These are phyloP conservation scores for Heliamphora ciliata DNA, from an alignment of 179 eudicot species.

Conservation along the genomic window DNA sequence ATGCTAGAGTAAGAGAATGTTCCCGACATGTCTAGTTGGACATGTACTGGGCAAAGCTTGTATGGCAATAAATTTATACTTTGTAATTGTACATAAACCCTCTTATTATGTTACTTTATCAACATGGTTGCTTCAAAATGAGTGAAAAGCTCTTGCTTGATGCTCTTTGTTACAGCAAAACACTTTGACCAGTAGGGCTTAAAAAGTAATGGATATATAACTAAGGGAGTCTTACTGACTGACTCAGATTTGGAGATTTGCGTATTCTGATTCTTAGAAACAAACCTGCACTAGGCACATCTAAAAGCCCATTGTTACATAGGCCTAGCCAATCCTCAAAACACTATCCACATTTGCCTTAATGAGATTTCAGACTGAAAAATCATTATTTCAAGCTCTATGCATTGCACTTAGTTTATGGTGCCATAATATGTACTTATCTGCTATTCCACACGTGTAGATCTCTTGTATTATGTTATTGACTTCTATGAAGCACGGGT, in stretches of 20 bases:
- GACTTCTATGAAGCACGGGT: too few relatives aligned
- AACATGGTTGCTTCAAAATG: conserved; percentile 4
- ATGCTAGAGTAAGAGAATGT: not conserved
- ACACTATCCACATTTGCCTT: not conserved
- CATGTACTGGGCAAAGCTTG: not conserved
- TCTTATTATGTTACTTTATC: not conserved
- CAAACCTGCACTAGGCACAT: not conserved
- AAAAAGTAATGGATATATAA: not conserved
- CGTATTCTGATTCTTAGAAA: not conserved
- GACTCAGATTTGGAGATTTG: not conserved
- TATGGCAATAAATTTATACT: not conserved
- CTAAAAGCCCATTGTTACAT: not conserved
- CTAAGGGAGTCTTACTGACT: not conserved
- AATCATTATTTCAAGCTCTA: too few relatives aligned
- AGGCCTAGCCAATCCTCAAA: not conserved
- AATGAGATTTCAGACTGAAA: not conserved
- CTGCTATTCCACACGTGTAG: too few relatives aligned
- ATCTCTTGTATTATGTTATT: too few relatives aligned
- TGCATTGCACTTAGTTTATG: too few relatives aligned
- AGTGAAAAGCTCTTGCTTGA: not conserved
- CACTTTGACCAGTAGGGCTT: not conserved
- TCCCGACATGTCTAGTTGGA: not conserved
- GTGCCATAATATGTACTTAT: too few relatives aligned
- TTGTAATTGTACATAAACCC: not conserved
- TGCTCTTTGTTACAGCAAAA: not conserved